Conservation (phyloP, 2,329 filamentous ascomycete genomes). For the Bertia moriformis region DNA sequence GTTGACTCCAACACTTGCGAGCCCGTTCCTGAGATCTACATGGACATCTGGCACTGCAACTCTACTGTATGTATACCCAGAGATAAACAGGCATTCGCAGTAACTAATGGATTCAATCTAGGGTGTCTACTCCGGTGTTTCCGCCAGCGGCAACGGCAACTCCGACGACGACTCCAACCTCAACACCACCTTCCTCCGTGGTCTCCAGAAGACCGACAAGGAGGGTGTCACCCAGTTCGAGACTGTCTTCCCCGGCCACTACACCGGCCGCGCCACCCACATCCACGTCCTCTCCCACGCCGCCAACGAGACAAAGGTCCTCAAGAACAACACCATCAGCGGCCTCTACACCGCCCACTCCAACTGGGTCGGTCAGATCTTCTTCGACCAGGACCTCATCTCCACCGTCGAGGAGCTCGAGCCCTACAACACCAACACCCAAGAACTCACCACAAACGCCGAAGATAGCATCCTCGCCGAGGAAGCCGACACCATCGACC, state of each 20-base stretch:
- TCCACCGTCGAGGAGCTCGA: constrained; percentile 27
- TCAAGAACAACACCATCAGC: constrained; percentile 17
- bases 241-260: constrained; percentile 28
- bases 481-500: constrained; percentile 35
- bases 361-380: constrained; percentile 49
- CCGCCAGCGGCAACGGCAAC: constrained; percentile 18
- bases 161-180: constrained; percentile 19
- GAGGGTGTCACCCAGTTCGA: constrained; percentile 25
- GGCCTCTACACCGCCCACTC: constrained; percentile 20
- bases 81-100: constrained; percentile 4
- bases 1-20: constrained; percentile 25
- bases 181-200: constrained; percentile 25
- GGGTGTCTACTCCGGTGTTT: constrained; percentile 25
- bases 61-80: constrained; percentile 16
- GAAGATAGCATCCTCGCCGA: constrained; percentile 34
- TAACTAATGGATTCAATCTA: constrained; percentile 16
- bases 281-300: constrained; percentile 1
- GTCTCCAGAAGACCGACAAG: constrained; percentile 22
- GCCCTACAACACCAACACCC: constrained; percentile 31
- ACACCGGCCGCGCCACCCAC: constrained; percentile 16
- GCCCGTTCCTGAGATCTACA: constrained; percentile 19
- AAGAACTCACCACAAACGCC: constrained; percentile 30
- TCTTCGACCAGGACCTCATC: constrained; percentile 45
- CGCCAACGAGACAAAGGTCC: constrained; percentile 14
- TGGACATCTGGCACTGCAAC: constrained; percentile 30